Evolutionary conservation across 495 filamentous ascomycete species (phyloP), one percentile per base, ranked within the genome.

Genomic region (Saxophila tyrrhenica): DNA sequence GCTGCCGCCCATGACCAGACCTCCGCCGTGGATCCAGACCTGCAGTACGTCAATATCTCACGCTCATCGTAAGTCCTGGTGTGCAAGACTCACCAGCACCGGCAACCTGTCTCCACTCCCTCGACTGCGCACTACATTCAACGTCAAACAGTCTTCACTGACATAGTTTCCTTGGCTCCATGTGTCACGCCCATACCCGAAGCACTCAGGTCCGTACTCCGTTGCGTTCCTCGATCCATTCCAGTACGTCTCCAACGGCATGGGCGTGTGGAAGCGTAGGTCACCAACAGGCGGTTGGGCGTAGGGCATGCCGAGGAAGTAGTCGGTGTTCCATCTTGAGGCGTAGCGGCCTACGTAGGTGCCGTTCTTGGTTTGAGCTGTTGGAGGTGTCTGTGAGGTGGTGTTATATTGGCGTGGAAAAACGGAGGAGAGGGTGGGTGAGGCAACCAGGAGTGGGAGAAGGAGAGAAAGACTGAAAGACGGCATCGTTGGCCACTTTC

Each of bases 301-400:
- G 60, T 78, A 86, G 0, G 83, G 83, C 13, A 87, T 76, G 1
- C 78, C 81, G 50, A 81, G 78, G 62, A 84, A 86, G 43, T 52
- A 63, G 52, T 71, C 67, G 48, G 69, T 64, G 32, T 68, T 60
- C 39, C 63, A 69, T 1, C 39, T 41, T 10, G 32, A 5, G 21
- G 51, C 57, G 41, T 68, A 51, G 3, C 60, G n/a, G 25, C 69
- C 69, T 16, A 39, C 38, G 25, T 61, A 41, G 0, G 69, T 70
- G 19, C 69, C 69, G 50, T 71, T 71, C 51, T 60, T 65, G 13
- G 65, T 42, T 0, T 11, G 60, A 0, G 56, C 67, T 1, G 57
- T 63, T 0, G 65, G 67, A 2, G 59, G 7, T 35, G 29, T n/a
- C n/a, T n/a, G n/a, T n/a, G n/a, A n/a, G n/a, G n/a, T n/a, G n/a